phyloP scores from a whole-genome alignment of 495 filamentous ascomycete genomes.

The Aspergillus affinis region DNA sequence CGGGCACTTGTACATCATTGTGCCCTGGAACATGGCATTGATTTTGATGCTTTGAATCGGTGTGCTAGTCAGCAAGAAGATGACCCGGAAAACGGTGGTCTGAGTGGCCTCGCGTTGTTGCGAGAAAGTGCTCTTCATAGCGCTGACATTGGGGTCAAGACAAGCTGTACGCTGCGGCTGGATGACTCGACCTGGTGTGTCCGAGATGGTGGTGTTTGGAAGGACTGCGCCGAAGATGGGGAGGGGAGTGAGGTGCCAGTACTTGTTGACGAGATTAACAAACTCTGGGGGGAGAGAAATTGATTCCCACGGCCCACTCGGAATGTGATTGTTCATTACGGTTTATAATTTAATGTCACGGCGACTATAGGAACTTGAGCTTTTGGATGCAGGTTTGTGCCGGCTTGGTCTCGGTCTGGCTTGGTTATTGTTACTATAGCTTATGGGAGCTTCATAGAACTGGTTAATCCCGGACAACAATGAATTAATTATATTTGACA shows the following conservation, averaged over 20 bases:
- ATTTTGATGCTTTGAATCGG: conserved; percentile 78
- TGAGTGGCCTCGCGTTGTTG: conserved; percentile 62
- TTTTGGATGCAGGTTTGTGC: neutral
- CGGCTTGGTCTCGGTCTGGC: neutral
- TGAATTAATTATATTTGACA: neutral
- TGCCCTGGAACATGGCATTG: conserved; percentile 82
- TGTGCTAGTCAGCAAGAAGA: conserved; percentile 60
- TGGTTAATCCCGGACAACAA: neutral
- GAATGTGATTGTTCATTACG: neutral
- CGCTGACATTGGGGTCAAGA: conserved; percentile 65
- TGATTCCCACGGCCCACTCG: neutral
- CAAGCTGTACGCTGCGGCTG: conserved; percentile 85
- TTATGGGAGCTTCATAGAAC: neutral
- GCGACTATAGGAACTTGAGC: neutral
- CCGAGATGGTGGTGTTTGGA: conserved; percentile 77
- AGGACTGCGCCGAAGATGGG: conserved; percentile 59
- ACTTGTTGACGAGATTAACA: conserved; percentile 70
- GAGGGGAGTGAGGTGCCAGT: conserved; percentile 66
- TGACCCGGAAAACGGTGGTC: conserved; percentile 57
- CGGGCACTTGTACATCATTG: conserved; percentile 75
- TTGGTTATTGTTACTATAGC: neutral
- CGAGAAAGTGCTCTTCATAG: conserved; percentile 72
- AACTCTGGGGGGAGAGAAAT: conserved; percentile 39
- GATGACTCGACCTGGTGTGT: conserved; percentile 80
- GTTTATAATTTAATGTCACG: neutral